Evolutionary conservation across 1,284 basidiomycete genomes (phyloP), one percentile per base, ranked within the genome.

Genomic region (Ganoderma meredithae): DNA sequence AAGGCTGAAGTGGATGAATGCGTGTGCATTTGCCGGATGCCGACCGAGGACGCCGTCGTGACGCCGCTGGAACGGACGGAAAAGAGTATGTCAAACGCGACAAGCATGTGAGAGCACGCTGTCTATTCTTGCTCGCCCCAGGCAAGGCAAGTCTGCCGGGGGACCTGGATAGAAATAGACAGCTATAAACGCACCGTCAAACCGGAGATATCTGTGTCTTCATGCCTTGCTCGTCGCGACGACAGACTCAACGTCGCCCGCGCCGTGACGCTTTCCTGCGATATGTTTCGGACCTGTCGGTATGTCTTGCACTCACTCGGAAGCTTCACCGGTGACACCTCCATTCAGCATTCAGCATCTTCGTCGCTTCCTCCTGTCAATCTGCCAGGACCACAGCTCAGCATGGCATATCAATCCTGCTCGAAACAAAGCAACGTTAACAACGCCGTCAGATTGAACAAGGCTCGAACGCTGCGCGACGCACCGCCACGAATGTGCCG

Each of bases 181-280:
- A 33, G 8, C 33, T 58, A 58, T 33, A 39, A 58, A 58, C 33
- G 55, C 33, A 58, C 55, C 55, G 31, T 55, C 53, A 12, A 12
- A 27, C 49, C 6, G 53, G 31, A 53, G 22, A 53, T 31, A 17
- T 53, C 3, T 17, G 36, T 36, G 36, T 6, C 31, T 56, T 36
- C 15, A 17, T 33, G 53, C 27, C 31, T 33, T 19, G 17, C n/a
- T 2, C 44, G 7, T 47, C n/a, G 19, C n/a, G 44, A 47, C 19
- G 19, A 47, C 7, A 47, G 17, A 22, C 44, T 15, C 6, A 4
- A 7, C 12, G 36, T 36, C 25, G 4, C 7, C 25, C 2, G 44
- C 49, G 25, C 49, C 49, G 4, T 15, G 25, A 25, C 7, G 36
- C 36, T 36, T 36, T 36, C 9, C 36, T 9, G 36, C 9, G 36